Evolutionary conservation across 257 asterid genomes (phyloP), one percentile per base, ranked within the genome.

Genomic region (Forsythia suspensa): DNA sequence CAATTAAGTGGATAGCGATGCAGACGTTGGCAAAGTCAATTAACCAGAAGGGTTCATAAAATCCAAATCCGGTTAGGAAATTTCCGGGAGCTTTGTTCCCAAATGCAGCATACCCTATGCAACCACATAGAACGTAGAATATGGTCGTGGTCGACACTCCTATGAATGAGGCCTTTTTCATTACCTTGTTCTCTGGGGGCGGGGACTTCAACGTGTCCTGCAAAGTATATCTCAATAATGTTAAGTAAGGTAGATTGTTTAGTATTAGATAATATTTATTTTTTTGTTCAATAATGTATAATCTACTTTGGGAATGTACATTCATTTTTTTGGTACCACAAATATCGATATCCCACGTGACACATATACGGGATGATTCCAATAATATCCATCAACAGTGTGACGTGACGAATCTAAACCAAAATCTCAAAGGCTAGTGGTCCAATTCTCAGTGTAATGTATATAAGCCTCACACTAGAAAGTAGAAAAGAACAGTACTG

Each of bases 1-100:
- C 95, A 6, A 90, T 39, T 44, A 90, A 86, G 80, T 87, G 95
- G 72, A 90, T 15, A 48, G 89, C 92, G 9, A 90, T 90, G 90
- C 91, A 87, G 11, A 85, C 72, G 16, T 90, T 90, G 68, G 95
- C 95, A 0, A 88, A 75, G 82, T 87, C 92, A 51, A 90, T 78
- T 66, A 90, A 68, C 95, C 95, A 90, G 21, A 82, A 90, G 39
- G 92, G 92, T 79, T 87, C 92, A 72, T 83, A 88, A 68, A 90
- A 90, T 21, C 92, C 92, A n/a, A 90, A 90, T 0, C 92, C 92
- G 4, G 95, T 87, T 36, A 90, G 89, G 83, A 90, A 88, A 79
- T 90, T 88, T 3, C 91, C 90, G 3, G 94, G 94, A 40, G 94
- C 89, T 0, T 87, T 9, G 68, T 87, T 88, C 6, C 94, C 94